Conservation (phyloP, 1,284 basidiomycete species). For the Clitocybe nebularis region DNA sequence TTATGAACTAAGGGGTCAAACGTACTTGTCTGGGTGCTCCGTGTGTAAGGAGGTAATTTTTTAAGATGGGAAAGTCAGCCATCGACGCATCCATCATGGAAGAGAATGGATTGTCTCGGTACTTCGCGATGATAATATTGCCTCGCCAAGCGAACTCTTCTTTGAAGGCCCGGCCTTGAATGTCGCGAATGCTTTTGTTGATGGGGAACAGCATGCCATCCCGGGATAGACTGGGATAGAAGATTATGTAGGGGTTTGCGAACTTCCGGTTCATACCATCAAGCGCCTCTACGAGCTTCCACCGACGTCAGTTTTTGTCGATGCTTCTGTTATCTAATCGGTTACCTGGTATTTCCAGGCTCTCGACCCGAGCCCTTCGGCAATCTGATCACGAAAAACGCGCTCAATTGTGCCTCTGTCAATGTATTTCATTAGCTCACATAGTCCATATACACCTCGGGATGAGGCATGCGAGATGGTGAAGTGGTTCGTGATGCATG, state of each 20-base stretch:
- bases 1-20: too few relatives aligned
- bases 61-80: conserved; percentile 75
- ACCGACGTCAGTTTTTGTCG: conserved; percentile 5
- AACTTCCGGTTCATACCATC: conserved; percentile 77
- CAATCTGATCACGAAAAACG: conserved; percentile 37
- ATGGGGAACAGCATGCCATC: conserved; percentile 76
- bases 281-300: conserved; percentile 65
- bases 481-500: conserved; percentile 38
- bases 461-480: conserved; percentile 65
- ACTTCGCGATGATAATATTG: conserved; percentile 74
- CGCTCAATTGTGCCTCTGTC: too few relatives aligned
- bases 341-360: conserved; percentile 70
- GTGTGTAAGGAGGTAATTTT: conserved; percentile 71
- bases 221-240: conserved; percentile 68
- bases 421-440: too few relatives aligned
- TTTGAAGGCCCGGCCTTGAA: conserved; percentile 57
- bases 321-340: conserved; percentile 4
- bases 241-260: conserved; percentile 71
- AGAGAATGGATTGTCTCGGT: conserved; percentile 62
- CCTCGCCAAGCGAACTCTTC: conserved; percentile 71
- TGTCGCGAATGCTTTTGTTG: conserved; percentile 69
- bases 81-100: conserved; percentile 70
- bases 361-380: conserved; percentile 59
- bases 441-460: conserved; percentile 80
- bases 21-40: conserved; percentile 38